Evolutionary conservation across 345 rosid species (phyloP), one percentile per base, ranked within the genome.

Genomic region (Lepidium aucheri): DNA sequence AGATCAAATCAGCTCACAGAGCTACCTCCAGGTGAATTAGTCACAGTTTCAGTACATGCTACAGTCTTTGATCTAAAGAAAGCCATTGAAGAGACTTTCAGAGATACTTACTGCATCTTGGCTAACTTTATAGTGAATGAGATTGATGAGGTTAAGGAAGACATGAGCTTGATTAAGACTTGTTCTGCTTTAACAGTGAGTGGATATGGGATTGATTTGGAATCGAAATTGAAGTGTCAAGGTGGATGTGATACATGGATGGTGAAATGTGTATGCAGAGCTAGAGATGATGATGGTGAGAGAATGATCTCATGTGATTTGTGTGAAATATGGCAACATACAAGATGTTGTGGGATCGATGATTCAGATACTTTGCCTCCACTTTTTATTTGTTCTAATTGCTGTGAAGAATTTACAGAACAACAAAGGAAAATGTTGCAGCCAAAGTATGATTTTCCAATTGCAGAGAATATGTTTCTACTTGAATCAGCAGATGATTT

Each of bases 241-340:
- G 86, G 90, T 8, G 97, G 96, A 17, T 70, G 78, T 15, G 89
- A 85, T 12, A 90, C 81, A 20, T 90, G 97, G 98, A 78, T 76
- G 76, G 89, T 90, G 58, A 83, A 59, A 53, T 93, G 98, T 34
- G 76, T 68, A 35, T 90, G 96, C 39, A 96, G 88, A 16, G 90
- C 94, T 12, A 67, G 59, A 54, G 97, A 93, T 44, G 98, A 93
- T 34, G 98, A 93, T 66, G 98, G 97, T 24, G 97, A 90, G 76
- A 76, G 98, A 68, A 93, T 88, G 98, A 75, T 90, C 7, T 84
- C 94, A 0, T 88, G 98, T 42, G 98, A 93, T 22, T 65, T 85
- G 0, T 90, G 97, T 18, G 96, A 86, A 63, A 83, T 83, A 52
- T 93, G 98, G 98, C 97, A 90, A 60, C 98, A 93, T 67, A 90